Evolutionary conservation across 305 asterid species (phyloP), one percentile per base, ranked within the genome.

Genomic region (Ajuga reptans): DNA sequence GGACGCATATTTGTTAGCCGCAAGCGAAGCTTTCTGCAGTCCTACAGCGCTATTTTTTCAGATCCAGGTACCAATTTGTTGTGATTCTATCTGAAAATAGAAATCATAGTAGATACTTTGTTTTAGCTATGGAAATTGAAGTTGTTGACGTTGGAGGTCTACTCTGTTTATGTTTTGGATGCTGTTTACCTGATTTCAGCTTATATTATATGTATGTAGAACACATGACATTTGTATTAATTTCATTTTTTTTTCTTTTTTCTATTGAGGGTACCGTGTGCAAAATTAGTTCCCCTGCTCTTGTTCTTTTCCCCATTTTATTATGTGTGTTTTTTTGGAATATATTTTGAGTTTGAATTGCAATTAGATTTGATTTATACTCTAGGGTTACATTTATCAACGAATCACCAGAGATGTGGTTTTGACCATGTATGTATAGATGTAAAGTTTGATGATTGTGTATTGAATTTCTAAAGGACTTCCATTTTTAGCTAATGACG

Each of bases 41-140:
- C 86, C 91, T 18, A 42, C 85, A 24, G 91, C 89, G 6, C 61
- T 89, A 52, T 87, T 85, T 66, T 37, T 91, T 79, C 95, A 87
- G 88, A 87, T 91, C 86, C 95, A 91, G 93, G 66, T 33, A 21
- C 11, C 14, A 1, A 29, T 68, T 33, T 64, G 8, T 67, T 18
- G 17, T 57, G 21, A 21, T 9, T 55, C 56, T 37, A 6, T 42
- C 9, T 4, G 37, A 33, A 62, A 31, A 58, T 33, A 37, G 53
- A 21, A 8, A 6, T 5, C 21, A 37, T 18, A 42, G 34, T 12
- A 55, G 6, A 49, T 42, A 47, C 36, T 7, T 46, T 17, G 33
- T 31, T 64, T 62, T 17, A 16, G 10, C 36, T 14, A 29, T 56
- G 18, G 24, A 69, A 75, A 46, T 47, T 64, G 36, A 64, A 54